Evolutionary conservation across 371 early-diverging fungal species (phyloP), one percentile per base, ranked within the genome.

Genomic region (Mortierella sp.): DNA sequence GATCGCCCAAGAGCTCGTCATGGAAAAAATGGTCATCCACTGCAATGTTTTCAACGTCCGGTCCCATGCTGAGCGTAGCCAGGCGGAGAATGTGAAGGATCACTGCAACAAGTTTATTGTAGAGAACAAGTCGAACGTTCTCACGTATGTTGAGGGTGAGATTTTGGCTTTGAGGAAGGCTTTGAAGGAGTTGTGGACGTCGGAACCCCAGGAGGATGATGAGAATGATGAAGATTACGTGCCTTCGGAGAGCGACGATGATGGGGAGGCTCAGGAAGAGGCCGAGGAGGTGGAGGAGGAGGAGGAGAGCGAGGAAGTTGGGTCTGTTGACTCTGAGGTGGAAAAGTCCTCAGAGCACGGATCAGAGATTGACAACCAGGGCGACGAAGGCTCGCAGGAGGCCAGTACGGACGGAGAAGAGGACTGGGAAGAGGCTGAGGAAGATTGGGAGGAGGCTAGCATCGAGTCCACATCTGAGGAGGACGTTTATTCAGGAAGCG

Each of bases 21-120:
- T 29, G 0, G 46, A 12, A 0, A 2, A 70, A 8, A 75, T 32
- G 41, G 48, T 79, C 27, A 46, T 73, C 16, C 76, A 79, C 51
- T 60, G 65, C 54, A 83, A 83, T 43, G 83, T 79, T 1, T 73
- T 79, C 44, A 44, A 46, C 7, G 46, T 83, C 27, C 70, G 73
- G 5, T 38, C 21, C 16, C 46, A 68, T 32, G 83, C 83, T 0
- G 51, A 35, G 21, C 18, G 4, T 14, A 48, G 48, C 49, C 65
- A 65, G 18, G 75, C 55, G 24, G 68, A 12, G 16, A 68, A 78
- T 12, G 14, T 82, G 12, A 44, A 49, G 27, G 60, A 72, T 16
- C 35, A 75, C 18, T 82, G 82, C 27, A 63, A 82, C 21, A 51
- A 70, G 32, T 78, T 11, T 35, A 43, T 82, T 18, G 24, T 14